These are phyloP conservation scores for Apiospora pterosperma DNA, from an alignment of 2,329 filamentous ascomycete species.

Conservation along the genomic window DNA sequence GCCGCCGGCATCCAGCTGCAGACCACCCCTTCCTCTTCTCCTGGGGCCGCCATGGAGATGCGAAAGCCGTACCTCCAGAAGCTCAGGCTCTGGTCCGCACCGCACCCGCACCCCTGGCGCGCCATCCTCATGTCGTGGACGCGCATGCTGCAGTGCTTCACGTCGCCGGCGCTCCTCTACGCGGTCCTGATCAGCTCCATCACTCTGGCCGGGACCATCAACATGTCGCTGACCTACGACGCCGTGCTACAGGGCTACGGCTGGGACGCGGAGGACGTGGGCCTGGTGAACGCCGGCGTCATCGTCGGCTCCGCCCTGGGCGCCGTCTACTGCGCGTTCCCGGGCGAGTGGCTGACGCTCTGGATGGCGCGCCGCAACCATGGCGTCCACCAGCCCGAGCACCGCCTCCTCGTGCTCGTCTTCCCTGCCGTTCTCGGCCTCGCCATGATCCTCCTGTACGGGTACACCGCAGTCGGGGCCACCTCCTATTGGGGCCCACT, in stretches of 20 bases:
- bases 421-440: slow-evolving; percentile 14
- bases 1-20: not conserved
- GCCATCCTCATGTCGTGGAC: slow-evolving; percentile 12
- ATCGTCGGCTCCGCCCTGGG: slow-evolving; percentile 38
- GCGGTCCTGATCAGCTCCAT: slow-evolving; percentile 34
- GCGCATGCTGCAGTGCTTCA: slow-evolving; percentile 17
- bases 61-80: slow-evolving; percentile 21
- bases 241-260: slow-evolving; percentile 28
- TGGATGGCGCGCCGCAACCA: slow-evolving; percentile 17
- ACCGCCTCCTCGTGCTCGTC: slow-evolving; percentile 14
- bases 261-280: slow-evolving; percentile 31
- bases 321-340: slow-evolving; percentile 17
- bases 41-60: not conserved
- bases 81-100: slow-evolving; percentile 22
- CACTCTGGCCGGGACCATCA: slow-evolving; percentile 31
- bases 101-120: slow-evolving; percentile 10
- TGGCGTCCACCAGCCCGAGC: slow-evolving; percentile 18
- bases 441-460: slow-evolving; percentile 15
- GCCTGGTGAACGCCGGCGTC: slow-evolving; percentile 45
- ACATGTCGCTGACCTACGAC: slow-evolving; percentile 35
- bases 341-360: slow-evolving; percentile 15
- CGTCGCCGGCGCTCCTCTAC: slow-evolving; percentile 34
- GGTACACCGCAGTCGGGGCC: not conserved
- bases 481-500: slow-evolving; percentile 16
- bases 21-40: not conserved